Evolutionary conservation across 805 yeast genomes (phyloP).

Genomic region (Candida montana): DNA sequence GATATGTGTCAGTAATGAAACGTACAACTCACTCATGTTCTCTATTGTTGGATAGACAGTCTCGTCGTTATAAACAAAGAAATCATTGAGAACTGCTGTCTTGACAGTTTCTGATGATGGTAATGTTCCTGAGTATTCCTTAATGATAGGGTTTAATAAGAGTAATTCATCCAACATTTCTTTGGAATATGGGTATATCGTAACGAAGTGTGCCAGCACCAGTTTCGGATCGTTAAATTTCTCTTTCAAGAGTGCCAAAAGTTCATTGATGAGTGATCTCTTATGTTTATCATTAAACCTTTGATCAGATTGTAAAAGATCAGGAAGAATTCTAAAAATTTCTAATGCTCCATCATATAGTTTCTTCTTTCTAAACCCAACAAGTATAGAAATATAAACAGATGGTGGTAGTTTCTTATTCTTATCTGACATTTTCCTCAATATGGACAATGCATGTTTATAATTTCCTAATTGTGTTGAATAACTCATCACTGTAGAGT

Average conservation of each 20-base stretch:
- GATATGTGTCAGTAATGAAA: conserved; percentile 11
- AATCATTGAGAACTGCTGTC: conserved; percentile 9
- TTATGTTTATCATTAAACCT: background rate
- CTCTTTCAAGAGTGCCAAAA: conserved; percentile 14
- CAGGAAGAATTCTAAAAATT: conserved; percentile 14
- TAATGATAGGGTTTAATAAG: conserved; percentile 13
- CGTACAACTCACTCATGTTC: conserved; percentile 16
- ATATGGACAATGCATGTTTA: conserved; percentile 7
- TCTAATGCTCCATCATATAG: conserved; percentile 14
- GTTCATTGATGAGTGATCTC: conserved; percentile 12
- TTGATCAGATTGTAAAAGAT: conserved; percentile 9
- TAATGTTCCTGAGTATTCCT: background rate
- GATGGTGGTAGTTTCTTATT: conserved; percentile 12
- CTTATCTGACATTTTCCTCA: conserved; percentile 13
- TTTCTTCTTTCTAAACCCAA: conserved; percentile 17
- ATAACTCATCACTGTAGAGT: conserved; percentile 17
- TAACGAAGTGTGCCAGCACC: conserved; percentile 20
- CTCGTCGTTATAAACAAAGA: conserved; percentile 5
- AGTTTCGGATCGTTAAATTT: conserved; percentile 17
- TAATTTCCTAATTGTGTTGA: conserved; percentile 15
- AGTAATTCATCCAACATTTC: conserved; percentile 15
- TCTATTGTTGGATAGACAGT: conserved; percentile 9
- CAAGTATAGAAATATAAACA: conserved; percentile 14
- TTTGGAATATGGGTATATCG: conserved; percentile 13
- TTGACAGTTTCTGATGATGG: background rate